phyloP scores from a whole-genome alignment of 2,329 filamentous ascomycete species.

The Alternaria longipes region DNA sequence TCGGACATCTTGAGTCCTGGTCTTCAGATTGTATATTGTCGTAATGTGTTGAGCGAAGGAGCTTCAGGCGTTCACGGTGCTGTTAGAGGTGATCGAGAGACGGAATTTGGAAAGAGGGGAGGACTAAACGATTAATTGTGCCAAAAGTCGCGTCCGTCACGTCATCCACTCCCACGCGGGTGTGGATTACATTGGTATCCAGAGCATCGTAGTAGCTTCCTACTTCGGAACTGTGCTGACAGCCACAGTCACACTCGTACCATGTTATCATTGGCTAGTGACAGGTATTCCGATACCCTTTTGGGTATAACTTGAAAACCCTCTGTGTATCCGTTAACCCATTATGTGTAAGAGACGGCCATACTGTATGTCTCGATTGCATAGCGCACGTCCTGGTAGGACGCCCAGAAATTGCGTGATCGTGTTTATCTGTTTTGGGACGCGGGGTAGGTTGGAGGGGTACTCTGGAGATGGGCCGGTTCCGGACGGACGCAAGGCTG shows the following conservation, averaged over 20 bases:
- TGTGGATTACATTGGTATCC: not conserved
- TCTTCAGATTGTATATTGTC: not conserved
- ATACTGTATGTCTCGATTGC: not conserved
- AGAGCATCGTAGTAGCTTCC: constrained; percentile 1
- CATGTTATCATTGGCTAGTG: not conserved
- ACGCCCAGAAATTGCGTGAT: constrained; percentile 1
- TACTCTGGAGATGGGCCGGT: not conserved
- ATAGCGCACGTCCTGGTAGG: constrained; percentile 1
- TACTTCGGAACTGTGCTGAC: not conserved
- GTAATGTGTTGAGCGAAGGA: not conserved
- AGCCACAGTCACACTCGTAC: not conserved
- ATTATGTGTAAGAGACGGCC: not conserved
- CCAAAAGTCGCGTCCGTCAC: constrained; percentile 10
- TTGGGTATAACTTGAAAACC: not conserved
- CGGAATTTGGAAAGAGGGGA: constrained; percentile 4
- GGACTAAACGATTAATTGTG: not conserved
- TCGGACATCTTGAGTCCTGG: constrained; percentile 44
- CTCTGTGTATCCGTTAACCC: not conserved
- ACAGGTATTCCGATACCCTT: not conserved
- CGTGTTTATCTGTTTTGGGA: constrained; percentile 2
- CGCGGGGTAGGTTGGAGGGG: constrained; percentile 1
- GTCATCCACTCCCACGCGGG: constrained; percentile 11
- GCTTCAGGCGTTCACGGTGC: not conserved
- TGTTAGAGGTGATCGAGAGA: not conserved
- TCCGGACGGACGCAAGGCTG: not conserved